Evolutionary conservation across 1,139 yeast genomes (phyloP).

Genomic region (Sugiyamaella paludigena): DNA sequence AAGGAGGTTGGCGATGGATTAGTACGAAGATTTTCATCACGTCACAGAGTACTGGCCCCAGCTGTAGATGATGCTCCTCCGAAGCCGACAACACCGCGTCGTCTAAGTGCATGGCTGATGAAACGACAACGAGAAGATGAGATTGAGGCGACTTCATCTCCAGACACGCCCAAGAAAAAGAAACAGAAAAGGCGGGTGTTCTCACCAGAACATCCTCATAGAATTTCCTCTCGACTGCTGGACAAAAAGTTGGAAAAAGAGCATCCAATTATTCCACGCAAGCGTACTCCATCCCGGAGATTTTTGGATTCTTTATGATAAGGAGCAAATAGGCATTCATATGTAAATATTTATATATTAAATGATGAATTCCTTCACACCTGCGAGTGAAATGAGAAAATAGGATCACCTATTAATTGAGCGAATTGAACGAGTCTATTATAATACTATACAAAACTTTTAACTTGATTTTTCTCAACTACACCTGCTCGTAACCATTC

Average conservation of each 20-base stretch:
- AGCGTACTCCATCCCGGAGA: conserved; percentile 21
- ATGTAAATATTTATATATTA: conserved; percentile 9
- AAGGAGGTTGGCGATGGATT: not conserved
- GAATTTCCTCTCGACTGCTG: conserved; percentile 11
- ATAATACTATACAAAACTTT: not conserved
- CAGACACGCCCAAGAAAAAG: not conserved
- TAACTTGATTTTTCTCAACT: not conserved
- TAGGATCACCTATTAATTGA: not conserved
- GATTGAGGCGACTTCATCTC: not conserved
- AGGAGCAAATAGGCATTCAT: not conserved
- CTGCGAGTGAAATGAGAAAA: too few relatives aligned
- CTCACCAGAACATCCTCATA: conserved; percentile 5
- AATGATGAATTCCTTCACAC: too few relatives aligned
- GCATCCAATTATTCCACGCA: conserved; percentile 10
- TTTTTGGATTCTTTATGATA: conserved; percentile 18
- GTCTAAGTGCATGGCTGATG: conserved; percentile 23
- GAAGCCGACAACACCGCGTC: conserved; percentile 19
- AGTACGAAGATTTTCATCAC: not conserved
- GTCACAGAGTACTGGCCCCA: conserved; percentile 17
- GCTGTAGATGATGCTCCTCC: conserved; percentile 17
- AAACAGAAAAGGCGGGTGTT: not conserved
- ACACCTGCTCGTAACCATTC: conserved; percentile 25
- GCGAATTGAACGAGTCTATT: not conserved
- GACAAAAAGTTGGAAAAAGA: conserved; percentile 5
- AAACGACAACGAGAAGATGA: conserved; percentile 15